Base-by-base conservation (phyloP, 257 asterid species). In the Salvia miltiorrhiza region DNA sequence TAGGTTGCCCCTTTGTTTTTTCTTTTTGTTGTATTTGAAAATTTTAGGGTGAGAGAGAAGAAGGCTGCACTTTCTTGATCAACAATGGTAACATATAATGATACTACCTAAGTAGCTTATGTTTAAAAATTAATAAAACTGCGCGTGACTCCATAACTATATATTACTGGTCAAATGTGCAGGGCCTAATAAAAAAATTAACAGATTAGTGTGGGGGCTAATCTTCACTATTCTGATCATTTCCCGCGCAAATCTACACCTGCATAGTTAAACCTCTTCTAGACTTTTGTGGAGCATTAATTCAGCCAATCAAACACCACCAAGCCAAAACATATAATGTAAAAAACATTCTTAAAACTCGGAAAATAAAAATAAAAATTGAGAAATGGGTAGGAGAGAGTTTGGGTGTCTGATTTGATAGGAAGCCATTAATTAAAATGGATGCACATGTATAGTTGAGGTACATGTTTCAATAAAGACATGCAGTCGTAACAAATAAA, bases 391-490 rank as follows among this genome's bases (percentile, higher is more conserved):
- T 16, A 50, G 21, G 24, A n/a, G 6, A 47, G 57, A 50, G 30
- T 48, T 48, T 47, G 11, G 24, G 11, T 17, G 13, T 17, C 5
- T 8, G 32, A 0, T 48, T 4, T 44, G 56, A 58, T 48, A 21
- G 14, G 63, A 49, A 48, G 44, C 30, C 49, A 11, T 53, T 14
- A 12, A 13, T 19, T 32, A 65, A 16, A 48, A 65, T 9, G 11
- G 28, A 52, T 7, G 41, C 52, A 23, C 21, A 2, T 2, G 12
- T 61, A 54, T 78, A 65, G 77, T 80, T 56, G 64, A 32, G 23
- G 59, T 53, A 24, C 77, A 81, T 61, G 74, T 77, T 79, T 75
- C 72, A 76, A 69, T 86, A 76, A 73, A 83, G 87, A 71, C 65
- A 74, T 20, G 64, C 60, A 72, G 41, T 33, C n/a, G n/a, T n/a